Evolutionary conservation across 2,329 filamentous ascomycete genomes (phyloP).

Genomic region (Setomelanomma holmii): DNA sequence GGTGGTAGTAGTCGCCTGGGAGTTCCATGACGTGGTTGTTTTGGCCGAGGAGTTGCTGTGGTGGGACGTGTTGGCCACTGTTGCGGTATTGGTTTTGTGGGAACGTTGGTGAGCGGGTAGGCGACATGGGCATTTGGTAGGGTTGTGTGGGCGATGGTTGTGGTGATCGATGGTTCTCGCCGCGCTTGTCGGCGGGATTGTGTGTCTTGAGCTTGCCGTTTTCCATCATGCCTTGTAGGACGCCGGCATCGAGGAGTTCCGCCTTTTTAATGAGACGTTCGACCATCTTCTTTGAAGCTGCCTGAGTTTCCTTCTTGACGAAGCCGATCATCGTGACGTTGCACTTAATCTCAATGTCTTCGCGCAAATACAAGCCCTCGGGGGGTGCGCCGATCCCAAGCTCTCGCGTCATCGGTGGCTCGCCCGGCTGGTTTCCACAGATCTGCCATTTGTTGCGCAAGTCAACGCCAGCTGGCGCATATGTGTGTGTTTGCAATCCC

Average conservation of each 20-base stretch:
- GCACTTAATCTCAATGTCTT: constrained; percentile 75
- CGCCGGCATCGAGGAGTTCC: constrained; percentile 70
- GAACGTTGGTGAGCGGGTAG: constrained; percentile 28
- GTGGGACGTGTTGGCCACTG: constrained; percentile 21
- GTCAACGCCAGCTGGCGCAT: constrained; percentile 71
- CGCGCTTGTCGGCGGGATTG: constrained; percentile 53
- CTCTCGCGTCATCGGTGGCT: constrained; percentile 67
- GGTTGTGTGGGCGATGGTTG: constrained; percentile 29
- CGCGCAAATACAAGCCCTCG: constrained; percentile 71
- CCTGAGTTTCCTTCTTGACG: constrained; percentile 71
- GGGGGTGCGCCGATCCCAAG: constrained; percentile 69
- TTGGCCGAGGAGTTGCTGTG: constrained; percentile 29
- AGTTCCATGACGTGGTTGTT: constrained; percentile 51
- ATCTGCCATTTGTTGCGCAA: constrained; percentile 73
- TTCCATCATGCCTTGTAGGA: constrained; percentile 72
- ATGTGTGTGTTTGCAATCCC: constrained; percentile 75
- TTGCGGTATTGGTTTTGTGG: constrained; percentile 15
- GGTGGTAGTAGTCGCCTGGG: constrained; percentile 51
- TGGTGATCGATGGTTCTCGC: constrained; percentile 20
- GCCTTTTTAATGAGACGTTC: constrained; percentile 74
- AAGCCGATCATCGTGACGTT: constrained; percentile 70
- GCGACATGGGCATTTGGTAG: constrained; percentile 40
- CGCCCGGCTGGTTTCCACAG: constrained; percentile 72
- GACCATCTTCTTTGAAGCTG: constrained; percentile 72
- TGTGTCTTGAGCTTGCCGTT: constrained; percentile 68